Evolutionary conservation across 768 basidiomycete genomes (phyloP), one percentile per base, ranked within the genome.

Genomic region (Naganishia vaughanmartiniae): DNA sequence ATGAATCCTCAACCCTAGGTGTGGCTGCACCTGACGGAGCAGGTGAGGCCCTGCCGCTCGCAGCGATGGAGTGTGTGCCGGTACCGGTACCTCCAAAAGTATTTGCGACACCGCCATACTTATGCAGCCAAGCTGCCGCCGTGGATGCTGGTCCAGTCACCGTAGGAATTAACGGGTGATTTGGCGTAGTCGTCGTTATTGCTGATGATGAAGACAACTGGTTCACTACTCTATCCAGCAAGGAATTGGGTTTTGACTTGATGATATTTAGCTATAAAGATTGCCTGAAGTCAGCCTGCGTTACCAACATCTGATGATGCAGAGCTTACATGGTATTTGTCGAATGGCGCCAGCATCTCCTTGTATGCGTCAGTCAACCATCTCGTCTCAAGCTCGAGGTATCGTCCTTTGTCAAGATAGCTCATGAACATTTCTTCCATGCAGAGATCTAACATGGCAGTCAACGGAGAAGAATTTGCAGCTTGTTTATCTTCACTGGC

Each of bases 361-460:
- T 88, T 86, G 77, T 93, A 98, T 15, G 97, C 84, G 51, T 89
- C 87, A 0, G 87, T 87, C 55, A 98, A 78, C 76, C 88, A 92
- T 78, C 88, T 90, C 73, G 87, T 90, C 84, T 99, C 96, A 51
- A 88, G 87, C 76, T 98, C 96, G 4, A 98, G 85, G 78, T 97
- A 98, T 68, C 93, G 84, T 70, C 88, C 88, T 3, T 91, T 93
- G 81, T 99, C 95, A 0, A 89, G 90, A 77, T 94, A 97, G 3
- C 92, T 91, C 26, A 93, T 87, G 73, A 98, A 98, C 24, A 98
- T 86, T 77, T 98, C 96, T 73, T 97, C 96, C 87, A 96, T 89
- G 10, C 93, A 91, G 10, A 87, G 88, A 80, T 98, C 96, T n/a
- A 99, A 85, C 91, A 97, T 92, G 0, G 87, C 51, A 83, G 76